Evolutionary conservation across 1,284 basidiomycete genomes (phyloP).

Genomic region (Coniferiporia weirii): DNA sequence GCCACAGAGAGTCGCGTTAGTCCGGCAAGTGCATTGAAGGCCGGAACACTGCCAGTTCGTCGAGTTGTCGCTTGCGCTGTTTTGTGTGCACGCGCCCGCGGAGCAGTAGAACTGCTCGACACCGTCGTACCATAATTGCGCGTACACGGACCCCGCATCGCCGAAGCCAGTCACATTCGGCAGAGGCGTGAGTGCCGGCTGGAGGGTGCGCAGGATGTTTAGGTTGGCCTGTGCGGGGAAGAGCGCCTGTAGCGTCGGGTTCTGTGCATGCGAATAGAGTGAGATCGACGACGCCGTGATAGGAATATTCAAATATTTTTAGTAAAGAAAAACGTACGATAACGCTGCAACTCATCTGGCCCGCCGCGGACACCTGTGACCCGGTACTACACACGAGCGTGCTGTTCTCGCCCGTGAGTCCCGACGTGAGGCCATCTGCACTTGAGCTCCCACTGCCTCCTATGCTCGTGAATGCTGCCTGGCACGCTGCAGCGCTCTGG

Average conservation of each 20-base stretch:
- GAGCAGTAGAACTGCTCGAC: slow-evolving; percentile 81
- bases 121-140: slow-evolving; percentile 80
- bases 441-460: slow-evolving; percentile 26
- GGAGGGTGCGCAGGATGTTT: slow-evolving; percentile 72
- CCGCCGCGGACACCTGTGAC: slow-evolving; percentile 57
- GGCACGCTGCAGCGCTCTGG: slow-evolving; percentile 54
- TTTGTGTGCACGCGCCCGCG: slow-evolving; percentile 66
- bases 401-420: slow-evolving; percentile 35
- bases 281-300: background rate
- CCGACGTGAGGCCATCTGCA: slow-evolving; percentile 15
- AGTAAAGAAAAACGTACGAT: slow-evolving; percentile 42
- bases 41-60: slow-evolving; percentile 64
- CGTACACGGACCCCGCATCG: slow-evolving; percentile 49
- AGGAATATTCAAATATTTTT: background rate
- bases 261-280: slow-evolving; percentile 37
- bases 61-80: slow-evolving; percentile 33
- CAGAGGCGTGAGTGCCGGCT: slow-evolving; percentile 61
- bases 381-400: slow-evolving; percentile 61
- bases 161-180: slow-evolving; percentile 62
- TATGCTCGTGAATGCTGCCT: slow-evolving; percentile 44
- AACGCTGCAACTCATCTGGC: slow-evolving; percentile 73
- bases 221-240: slow-evolving; percentile 66
- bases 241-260: slow-evolving; percentile 71
- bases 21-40: slow-evolving; percentile 68
- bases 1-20: slow-evolving; percentile 64